A percentile compares a stretch with the other conserved stretches of the same genome.
These are phyloP conservation scores for Epichloe uncinata DNA, from an alignment of 2,329 filamentous ascomycete genomes.

Conservation along the genomic window DNA sequence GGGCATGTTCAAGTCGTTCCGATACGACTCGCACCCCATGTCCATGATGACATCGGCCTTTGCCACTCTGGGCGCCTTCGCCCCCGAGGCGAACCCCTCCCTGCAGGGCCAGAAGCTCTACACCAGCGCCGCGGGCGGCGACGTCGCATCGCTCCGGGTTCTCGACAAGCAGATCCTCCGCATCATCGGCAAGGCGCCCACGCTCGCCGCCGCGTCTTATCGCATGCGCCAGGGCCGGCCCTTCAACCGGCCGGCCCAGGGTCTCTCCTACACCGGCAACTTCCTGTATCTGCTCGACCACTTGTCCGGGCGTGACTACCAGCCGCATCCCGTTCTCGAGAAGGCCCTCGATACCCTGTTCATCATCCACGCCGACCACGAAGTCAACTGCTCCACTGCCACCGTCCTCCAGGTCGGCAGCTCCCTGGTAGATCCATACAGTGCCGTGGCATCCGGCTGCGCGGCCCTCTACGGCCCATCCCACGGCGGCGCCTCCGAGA, in stretches of 20 bases:
- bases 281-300: conserved; percentile 41
- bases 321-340: conserved; percentile 35
- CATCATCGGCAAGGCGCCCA: conserved; percentile 38
- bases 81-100: conserved; percentile 36
- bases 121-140: conserved; percentile 28
- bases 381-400: conserved; percentile 44
- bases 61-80: conserved; percentile 34
- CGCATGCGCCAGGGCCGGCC: conserved; percentile 37
- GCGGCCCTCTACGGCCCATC: conserved; percentile 42
- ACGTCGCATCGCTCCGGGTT: conserved; percentile 26
- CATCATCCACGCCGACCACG: conserved; percentile 45
- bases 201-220: conserved; percentile 36
- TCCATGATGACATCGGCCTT: conserved; percentile 37
- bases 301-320: conserved; percentile 30
- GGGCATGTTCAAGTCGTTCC: conserved; percentile 36
- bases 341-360: conserved; percentile 39
- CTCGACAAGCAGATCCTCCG: conserved; percentile 40
- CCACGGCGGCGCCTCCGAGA: conserved; percentile 46
- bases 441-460: conserved; percentile 37
- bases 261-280: conserved; percentile 40
- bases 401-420: conserved; percentile 43
- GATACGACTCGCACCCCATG: conserved; percentile 39
- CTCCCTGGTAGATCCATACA: conserved; percentile 41
- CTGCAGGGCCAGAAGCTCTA: conserved; percentile 36
- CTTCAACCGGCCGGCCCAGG: conserved; percentile 34